Base-by-base conservation (phyloP, 495 filamentous ascomycete genomes). In the Neurospora sp. region DNA sequence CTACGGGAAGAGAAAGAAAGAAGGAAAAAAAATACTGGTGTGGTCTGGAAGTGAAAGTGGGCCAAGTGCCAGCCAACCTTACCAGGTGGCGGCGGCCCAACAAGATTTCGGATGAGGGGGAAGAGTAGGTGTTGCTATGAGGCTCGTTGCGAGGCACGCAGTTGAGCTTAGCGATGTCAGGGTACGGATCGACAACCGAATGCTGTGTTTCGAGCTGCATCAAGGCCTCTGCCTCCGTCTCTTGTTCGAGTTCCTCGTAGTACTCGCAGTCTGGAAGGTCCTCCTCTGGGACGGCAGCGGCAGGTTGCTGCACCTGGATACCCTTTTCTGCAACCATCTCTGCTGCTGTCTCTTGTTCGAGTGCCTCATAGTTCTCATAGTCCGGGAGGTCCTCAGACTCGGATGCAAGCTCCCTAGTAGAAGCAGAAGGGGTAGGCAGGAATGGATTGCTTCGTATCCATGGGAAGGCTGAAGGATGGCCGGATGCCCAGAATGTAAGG, bases 151-250 rank as follows among this genome's bases (percentile, higher is more conserved):
- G 40, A 44, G n/a, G n/a, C 20, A 2, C 9, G n/a, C 8, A 5
- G 48, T 61, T 35, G 27, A 61, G 22, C 0, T 2, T 2, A 12
- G 53, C 22, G 12, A 61, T 61, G 12, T 2, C 12, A 27, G 9
- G n/a, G 45, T 14, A 17, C 0, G 6, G 53, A 1, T 61, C 1
- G 12, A 0, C 22, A 1, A 3, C 22, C 0, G 22, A 35, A 8
- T 14, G 12, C 5, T 61, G 22, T 31, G 22, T 3, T 0, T 35
- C 53, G 0, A 31, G 22, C 53, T 16, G 22, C 2, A 35, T 35
- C 0, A 22, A 0, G 5, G 45, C 4, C 7, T 61, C 53, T 27
- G 20, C 20, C 0, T 22, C 20, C 20, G 20, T 22, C 20, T 22
- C 20, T 22, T 22, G 20, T 2, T 61, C 53, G 2, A 61, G 53